Evolutionary conservation across 306 rosid species (phyloP), one percentile per base, ranked within the genome.

Genomic region (Acmispon strigosus): DNA sequence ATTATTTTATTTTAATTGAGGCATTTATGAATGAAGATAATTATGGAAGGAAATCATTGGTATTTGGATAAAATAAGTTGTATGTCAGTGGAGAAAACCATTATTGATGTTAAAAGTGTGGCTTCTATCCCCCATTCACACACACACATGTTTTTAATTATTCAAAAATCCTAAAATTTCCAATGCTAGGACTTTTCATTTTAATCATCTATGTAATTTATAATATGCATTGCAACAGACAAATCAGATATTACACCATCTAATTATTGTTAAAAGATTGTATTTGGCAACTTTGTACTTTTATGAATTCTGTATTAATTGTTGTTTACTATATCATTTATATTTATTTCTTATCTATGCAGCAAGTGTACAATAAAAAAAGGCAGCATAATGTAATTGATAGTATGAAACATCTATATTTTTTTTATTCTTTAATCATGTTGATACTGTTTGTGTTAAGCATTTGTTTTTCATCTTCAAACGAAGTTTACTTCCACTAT

Each of bases 391-490:
- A 10, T 66, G 7, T 49, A 49, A 20, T 37, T 54, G 43, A 41
- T 69, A 41, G 8, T 22, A 20, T 20, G 64, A 41, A 22, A 22
- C 13, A 15, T 22, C 44, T 12, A 11, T 41, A 8, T 41, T 41
- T 7, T 41, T 8, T 0, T 37, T 37, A 41, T 12, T 9, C 53
- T 24, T n/a, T 44, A 49, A 42, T 62, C 51, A 42, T 13, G 17
- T 11, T 62, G 36, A 8, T 60, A 6, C 24, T 55, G 20, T 50
- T 50, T 59, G 8, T 15, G 49, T 36, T 50, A 37, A 32, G 22
- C 71, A 24, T 51, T 73, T 42, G 29, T 52, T 52, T 73, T 62
- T 62, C 63, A 62, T 27, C 7, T 62, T 62, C 14, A 62, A 16
- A 27, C 52, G 48, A 52, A 24, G 12, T 24, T 74, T 41, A 37